Evolutionary conservation across 495 filamentous ascomycete genomes (phyloP), one percentile per base, ranked within the genome.

Genomic region (Podospora australis): DNA sequence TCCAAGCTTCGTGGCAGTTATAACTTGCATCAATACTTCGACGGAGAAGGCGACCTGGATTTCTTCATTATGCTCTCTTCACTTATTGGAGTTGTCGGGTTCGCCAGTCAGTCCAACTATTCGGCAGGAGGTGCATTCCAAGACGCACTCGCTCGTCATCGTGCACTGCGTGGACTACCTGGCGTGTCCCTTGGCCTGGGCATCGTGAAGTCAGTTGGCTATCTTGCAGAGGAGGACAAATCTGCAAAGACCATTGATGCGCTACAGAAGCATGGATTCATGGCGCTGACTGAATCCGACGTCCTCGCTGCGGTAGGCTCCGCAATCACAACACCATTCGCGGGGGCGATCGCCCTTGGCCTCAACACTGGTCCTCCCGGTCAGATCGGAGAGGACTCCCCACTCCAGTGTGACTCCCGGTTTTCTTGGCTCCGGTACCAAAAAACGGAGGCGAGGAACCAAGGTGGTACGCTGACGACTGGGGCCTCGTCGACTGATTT

Each of bases 61-160:
- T 80, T 78, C 63, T 80, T 74, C 66, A 54, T 80, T 48, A 69
- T 80, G 66, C 59, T 78, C 1, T 76, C 71, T 9, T 80, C 77
- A 0, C 47, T 68, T 4, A 44, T 62, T 9, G 70, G 71, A 11
- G 53, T 73, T n/a, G 17, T 63, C 2, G 75, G 75, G 21, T 62
- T 57, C 23, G 51, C 50, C 13, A 65, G 66, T 4, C 74, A 79
- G 48, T 54, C 70, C 24, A 75, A 75, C 52, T 79, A 79, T 56
- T 68, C 70, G 1, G 71, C 74, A 0, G 76, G 72, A 22, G 70
- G 72, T 20, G 47, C 55, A 11, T 64, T 66, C 44, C 57, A 63
- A 1, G 65, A 69, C 41, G 63, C 55, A 0, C 49, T 64, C 2
- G 53, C 60, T 0, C 38, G 29, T 0, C 47, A 62, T 39, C 58